Conservation (phyloP, 495 filamentous ascomycete genomes). For the Penicillium canescens region DNA sequence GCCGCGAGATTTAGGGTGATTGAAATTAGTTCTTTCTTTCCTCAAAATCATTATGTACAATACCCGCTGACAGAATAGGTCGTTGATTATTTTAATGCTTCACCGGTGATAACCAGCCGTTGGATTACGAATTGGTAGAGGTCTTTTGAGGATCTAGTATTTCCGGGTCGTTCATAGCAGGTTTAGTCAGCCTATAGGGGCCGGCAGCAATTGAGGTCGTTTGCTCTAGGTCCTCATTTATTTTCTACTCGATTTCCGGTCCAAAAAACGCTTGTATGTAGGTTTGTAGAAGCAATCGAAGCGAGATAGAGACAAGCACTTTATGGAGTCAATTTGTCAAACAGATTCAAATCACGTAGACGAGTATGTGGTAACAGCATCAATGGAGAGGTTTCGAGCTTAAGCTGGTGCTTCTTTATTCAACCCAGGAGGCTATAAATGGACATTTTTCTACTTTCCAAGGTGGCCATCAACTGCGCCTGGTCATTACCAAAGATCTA, state of each 20-base stretch:
- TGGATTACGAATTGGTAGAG: neutral
- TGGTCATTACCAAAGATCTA: neutral
- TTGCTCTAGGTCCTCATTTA: neutral
- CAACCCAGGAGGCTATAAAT: neutral
- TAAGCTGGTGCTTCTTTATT: too few species aligned
- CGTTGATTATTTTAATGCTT: neutral
- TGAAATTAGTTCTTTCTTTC: neutral
- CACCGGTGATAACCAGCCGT: neutral
- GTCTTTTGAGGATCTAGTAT: neutral
- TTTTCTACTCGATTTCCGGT: constrained; percentile 1
- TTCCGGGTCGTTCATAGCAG: neutral
- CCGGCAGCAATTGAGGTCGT: neutral
- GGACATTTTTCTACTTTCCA: neutral
- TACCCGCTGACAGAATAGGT: neutral
- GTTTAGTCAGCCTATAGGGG: constrained; percentile 1
- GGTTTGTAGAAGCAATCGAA: neutral
- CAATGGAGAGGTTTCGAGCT: too few species aligned
- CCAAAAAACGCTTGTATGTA: neutral
- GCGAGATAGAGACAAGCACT: neutral
- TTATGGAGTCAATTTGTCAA: neutral
- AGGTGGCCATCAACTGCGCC: neutral
- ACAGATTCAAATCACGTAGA: too few species aligned
- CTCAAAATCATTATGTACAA: neutral
- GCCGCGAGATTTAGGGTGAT: neutral
- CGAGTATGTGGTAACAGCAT: too few species aligned